Evolutionary conservation across 2,329 filamentous ascomycete species (phyloP).

Genomic region (Venturia effusa): DNA sequence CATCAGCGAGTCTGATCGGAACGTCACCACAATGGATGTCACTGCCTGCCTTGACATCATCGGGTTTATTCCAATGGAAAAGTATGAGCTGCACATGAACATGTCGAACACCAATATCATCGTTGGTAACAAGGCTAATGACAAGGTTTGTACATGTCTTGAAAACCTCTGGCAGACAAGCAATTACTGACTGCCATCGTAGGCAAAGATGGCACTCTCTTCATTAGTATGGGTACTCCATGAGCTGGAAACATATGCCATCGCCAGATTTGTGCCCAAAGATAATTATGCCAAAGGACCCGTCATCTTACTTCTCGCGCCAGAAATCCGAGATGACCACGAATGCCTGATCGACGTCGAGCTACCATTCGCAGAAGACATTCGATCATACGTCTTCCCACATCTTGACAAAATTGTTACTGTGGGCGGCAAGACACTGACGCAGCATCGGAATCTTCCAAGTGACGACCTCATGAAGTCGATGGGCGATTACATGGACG

Average conservation of each 20-base stretch:
- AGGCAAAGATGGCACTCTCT: conserved; percentile 56
- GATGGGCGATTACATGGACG: conserved; percentile 87
- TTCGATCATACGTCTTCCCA: conserved; percentile 83
- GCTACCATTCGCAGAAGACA: conserved; percentile 85
- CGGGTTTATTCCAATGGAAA: conserved; percentile 68
- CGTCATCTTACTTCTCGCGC: conserved; percentile 64
- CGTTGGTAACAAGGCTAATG: conserved; percentile 64
- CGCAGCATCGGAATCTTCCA: conserved; percentile 75
- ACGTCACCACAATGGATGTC: conserved; percentile 80
- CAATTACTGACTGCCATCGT: background rate
- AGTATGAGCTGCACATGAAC: conserved; percentile 75
- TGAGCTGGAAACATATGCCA: conserved; percentile 74
- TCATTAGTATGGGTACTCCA: conserved; percentile 80
- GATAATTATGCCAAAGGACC: conserved; percentile 60
- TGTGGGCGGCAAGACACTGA: conserved; percentile 69
- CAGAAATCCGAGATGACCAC: conserved; percentile 58
- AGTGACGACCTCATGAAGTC: conserved; percentile 60
- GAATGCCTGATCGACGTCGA: conserved; percentile 86
- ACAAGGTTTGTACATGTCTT: conserved; percentile 51
- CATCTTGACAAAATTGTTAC: conserved; percentile 81
- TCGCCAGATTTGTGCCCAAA: conserved; percentile 77
- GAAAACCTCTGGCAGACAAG: conserved; percentile 13
- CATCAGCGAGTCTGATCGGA: conserved; percentile 76
- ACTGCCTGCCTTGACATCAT: conserved; percentile 66
- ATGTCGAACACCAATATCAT: conserved; percentile 75